Base-by-base conservation (phyloP, 257 asterid genomes). In the Penstemon barbatus region DNA sequence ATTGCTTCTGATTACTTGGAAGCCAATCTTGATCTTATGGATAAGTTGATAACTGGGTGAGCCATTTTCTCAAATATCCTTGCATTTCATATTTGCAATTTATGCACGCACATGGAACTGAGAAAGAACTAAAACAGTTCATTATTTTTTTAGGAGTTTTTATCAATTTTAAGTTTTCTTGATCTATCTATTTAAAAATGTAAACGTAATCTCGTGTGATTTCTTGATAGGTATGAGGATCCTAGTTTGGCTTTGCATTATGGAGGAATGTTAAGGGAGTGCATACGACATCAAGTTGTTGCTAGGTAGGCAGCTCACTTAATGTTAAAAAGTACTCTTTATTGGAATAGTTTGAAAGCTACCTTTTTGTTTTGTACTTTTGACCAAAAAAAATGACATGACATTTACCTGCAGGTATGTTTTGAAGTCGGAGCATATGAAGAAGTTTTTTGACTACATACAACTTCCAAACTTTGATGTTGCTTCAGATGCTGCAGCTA, bases 401-500 rank as follows among this genome's bases (percentile, higher is more conserved):
- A 74, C 49, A 49, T 46, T 25, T 61, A 18, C 55, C 13, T 74
- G 78, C 82, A 92, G 98, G 51, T 83, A 88, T 43, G 83, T 90
- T 56, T 79, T 92, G 82, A 77, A 80, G 67, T 82, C 93, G 9
- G 80, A 74, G 79, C 85, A 87, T 61, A 73, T 88, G 87, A 79
- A 72, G 79, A 85, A 81, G 83, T 86, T 90, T 33, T 90, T 92
- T 50, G 87, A 83, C 77, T 82, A 88, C 63, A 86, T 90, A 45
- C 94, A 88, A 74, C 89, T 92, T 65, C 97, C 97, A 60, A 91
- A 81, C 60, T 92, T 92, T 65, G 96, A 92, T 56, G 90, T 86
- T 81, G 98, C 98, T 71, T 92, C 98, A n/a, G 97, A 92, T 85
- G 97, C 94, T 61, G 73, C 89, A 65, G 80, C 95, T 18, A 86